A percentile compares a stretch with the other conserved stretches of the same genome.
Evolutionary conservation across 2,329 filamentous ascomycete genomes (phyloP).

Genomic region (Apiospora kogelbergensis): DNA sequence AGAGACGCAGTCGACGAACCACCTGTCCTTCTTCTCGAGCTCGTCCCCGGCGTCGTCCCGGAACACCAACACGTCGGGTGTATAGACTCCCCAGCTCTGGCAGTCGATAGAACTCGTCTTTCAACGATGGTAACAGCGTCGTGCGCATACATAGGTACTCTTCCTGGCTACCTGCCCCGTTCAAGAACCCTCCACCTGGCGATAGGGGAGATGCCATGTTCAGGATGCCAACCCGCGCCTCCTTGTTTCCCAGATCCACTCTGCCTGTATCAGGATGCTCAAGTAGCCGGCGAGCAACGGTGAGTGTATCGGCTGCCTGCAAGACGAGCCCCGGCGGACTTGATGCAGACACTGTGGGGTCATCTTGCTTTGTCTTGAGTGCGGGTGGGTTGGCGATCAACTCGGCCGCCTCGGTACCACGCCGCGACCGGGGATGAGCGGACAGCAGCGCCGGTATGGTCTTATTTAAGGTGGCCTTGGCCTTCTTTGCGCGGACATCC

Average conservation of each 20-base stretch:
- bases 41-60: constrained; percentile 38
- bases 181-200: constrained; percentile 61
- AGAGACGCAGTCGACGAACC: constrained; percentile 58
- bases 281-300: constrained; percentile 44
- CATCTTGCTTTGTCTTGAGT: neutral
- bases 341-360: neutral
- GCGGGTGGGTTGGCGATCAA: constrained; percentile 38
- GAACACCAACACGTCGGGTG: constrained; percentile 60
- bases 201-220: constrained; percentile 65
- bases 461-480: constrained; percentile 58
- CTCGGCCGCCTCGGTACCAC: constrained; percentile 52
- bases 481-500: constrained; percentile 48
- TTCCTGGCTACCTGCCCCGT: constrained; percentile 60
- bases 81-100: constrained; percentile 58
- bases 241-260: constrained; percentile 18
- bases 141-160: constrained; percentile 62
- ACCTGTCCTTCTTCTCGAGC: constrained; percentile 48
- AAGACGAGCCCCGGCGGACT: constrained; percentile 41
- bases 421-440: constrained; percentile 53
- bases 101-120: constrained; percentile 58
- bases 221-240: constrained; percentile 49
- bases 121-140: constrained; percentile 58
- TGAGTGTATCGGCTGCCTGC: constrained; percentile 51
- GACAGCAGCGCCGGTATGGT: constrained; percentile 56
- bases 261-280: constrained; percentile 5